These are phyloP conservation scores for Arabidopsis lyrata DNA, from an alignment of 441 rosid genomes.

Conservation along the genomic window DNA sequence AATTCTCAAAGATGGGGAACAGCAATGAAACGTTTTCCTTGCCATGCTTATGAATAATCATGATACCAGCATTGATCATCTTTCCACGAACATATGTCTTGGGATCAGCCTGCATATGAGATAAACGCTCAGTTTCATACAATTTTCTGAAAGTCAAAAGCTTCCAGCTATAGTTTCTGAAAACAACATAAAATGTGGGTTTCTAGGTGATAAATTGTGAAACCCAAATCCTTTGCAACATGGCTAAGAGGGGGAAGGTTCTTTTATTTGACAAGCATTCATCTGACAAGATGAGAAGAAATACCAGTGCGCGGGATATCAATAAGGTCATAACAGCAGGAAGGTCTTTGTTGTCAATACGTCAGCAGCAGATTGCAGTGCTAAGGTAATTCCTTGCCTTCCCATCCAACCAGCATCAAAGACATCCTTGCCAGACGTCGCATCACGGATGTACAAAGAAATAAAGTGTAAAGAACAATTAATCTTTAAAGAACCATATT, in stretches of 20 bases:
- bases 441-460: slow-evolving; percentile 86
- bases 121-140: slow-evolving; percentile 13
- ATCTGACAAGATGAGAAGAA: slow-evolving; percentile 42
- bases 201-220: slow-evolving; percentile 15
- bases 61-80: slow-evolving; percentile 97
- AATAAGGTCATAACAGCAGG: slow-evolving; percentile 98
- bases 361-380: slow-evolving; percentile 94
- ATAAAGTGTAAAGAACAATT: slow-evolving; percentile 76
- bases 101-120: slow-evolving; percentile 84
- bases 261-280: slow-evolving; percentile 25
- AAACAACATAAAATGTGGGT: slow-evolving; percentile 3
- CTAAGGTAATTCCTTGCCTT: slow-evolving; percentile 95
- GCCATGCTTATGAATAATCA: slow-evolving; percentile 97
- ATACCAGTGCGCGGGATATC: slow-evolving; percentile 97
- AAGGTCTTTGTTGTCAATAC: slow-evolving; percentile 92
- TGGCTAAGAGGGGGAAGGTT: slow-evolving; percentile 23
- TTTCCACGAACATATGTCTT: slow-evolving; percentile 98
- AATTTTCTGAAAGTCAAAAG: slow-evolving; percentile 6
- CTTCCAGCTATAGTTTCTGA: slow-evolving; percentile 9
- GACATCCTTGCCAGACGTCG: slow-evolving; percentile 60
- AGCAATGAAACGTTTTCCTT: slow-evolving; percentile 88
- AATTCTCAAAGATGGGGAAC: too few relatives aligned
- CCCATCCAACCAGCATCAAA: slow-evolving; percentile 94
- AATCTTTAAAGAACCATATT: slow-evolving; percentile 40
- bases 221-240: slow-evolving; percentile 22